phyloP scores from a whole-genome alignment of 164 flowering plant genomes.

The Vitis cinerea region DNA sequence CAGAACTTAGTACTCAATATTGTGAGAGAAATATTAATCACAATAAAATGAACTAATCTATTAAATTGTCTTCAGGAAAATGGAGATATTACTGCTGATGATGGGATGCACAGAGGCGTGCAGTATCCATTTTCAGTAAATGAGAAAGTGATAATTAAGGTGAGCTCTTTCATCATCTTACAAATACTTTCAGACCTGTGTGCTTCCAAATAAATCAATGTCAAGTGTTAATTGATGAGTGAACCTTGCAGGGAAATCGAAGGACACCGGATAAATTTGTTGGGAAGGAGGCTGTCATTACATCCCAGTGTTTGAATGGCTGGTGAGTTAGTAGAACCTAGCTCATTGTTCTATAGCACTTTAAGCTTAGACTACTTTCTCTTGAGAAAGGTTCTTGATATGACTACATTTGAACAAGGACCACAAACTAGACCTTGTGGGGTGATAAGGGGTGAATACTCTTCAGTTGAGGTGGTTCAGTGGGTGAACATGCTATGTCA shows the following conservation, averaged over 20 bases:
- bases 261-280: constrained; percentile 96
- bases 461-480: too few species aligned
- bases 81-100: constrained; percentile 58
- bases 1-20: background rate
- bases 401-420: too few species aligned
- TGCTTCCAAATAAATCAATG: background rate
- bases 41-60: constrained; percentile 3
- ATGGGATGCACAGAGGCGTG: constrained; percentile 58
- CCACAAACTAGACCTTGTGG: too few species aligned
- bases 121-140: constrained; percentile 90
- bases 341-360: background rate
- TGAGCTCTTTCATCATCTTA: constrained; percentile 20
- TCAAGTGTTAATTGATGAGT: constrained; percentile 12
- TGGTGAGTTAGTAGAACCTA: constrained; percentile 55
- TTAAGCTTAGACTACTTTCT: background rate
- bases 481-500: too few species aligned
- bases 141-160: constrained; percentile 92
- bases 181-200: background rate
- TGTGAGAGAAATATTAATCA: background rate
- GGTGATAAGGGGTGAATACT: too few species aligned
- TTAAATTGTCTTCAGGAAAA: constrained; percentile 59
- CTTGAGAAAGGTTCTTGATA: too few species aligned
- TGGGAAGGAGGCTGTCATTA: constrained; percentile 92
- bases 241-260: constrained; percentile 75
- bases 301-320: constrained; percentile 95